Evolutionary conservation across 2,329 filamentous ascomycete genomes (phyloP).

Genomic region (Daldinia sp.): DNA sequence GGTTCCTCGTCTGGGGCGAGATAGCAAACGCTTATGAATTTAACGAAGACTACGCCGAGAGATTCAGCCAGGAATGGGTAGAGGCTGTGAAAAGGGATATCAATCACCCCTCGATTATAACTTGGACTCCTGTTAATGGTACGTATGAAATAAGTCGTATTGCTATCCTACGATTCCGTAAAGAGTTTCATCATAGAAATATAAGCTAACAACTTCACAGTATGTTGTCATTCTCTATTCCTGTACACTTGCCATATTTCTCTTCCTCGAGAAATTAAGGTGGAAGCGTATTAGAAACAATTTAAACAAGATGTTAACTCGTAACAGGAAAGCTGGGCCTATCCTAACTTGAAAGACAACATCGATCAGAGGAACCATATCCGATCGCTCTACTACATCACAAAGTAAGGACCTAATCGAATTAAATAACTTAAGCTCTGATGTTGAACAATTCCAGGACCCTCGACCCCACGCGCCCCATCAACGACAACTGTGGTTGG

Average conservation of each 20-base stretch:
- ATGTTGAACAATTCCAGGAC: constrained; percentile 46
- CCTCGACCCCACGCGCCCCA: constrained; percentile 68
- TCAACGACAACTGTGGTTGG: constrained; percentile 79
- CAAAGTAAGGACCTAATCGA: constrained; percentile 57
- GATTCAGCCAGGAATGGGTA: constrained; percentile 71
- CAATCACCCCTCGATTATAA: constrained; percentile 70
- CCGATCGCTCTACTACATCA: constrained; percentile 68
- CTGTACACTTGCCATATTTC: neutral
- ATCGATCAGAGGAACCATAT: constrained; percentile 70
- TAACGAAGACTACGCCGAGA: constrained; percentile 62
- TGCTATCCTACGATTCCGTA: neutral
- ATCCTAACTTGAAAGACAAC: constrained; percentile 64
- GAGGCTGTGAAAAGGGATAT: constrained; percentile 70
- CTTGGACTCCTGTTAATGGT: constrained; percentile 71
- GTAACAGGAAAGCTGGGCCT: constrained; percentile 65
- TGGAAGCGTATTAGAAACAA: neutral
- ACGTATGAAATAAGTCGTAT: neutral
- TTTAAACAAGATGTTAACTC: constrained; percentile 3
- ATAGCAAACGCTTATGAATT: constrained; percentile 73
- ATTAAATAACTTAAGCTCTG: neutral
- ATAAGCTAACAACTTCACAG: constrained; percentile 20
- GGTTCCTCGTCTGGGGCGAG: constrained; percentile 70
- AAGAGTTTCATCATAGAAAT: neutral
- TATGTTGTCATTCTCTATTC: constrained; percentile 6
- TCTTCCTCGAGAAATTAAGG: neutral